Evolutionary conservation across 2,329 filamentous ascomycete species (phyloP).

Genomic region (Stagonosporopsis cucurbitacearum): DNA sequence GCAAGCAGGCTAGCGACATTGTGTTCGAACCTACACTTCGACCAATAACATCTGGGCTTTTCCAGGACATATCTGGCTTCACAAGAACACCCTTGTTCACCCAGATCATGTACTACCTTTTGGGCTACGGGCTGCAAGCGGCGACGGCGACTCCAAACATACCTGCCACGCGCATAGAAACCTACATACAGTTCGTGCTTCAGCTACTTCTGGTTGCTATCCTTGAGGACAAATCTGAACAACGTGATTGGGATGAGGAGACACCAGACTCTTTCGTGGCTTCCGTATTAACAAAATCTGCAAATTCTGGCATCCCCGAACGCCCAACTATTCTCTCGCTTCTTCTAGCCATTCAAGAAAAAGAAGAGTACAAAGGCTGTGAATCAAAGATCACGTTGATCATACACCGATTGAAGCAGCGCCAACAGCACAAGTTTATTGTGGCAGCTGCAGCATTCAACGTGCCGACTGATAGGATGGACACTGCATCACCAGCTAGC

Average conservation of each 20-base stretch:
- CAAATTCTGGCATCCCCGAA: slow-evolving; percentile 50
- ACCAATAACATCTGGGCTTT: slow-evolving; percentile 77
- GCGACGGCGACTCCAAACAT: slow-evolving; percentile 74
- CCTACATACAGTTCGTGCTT: slow-evolving; percentile 88
- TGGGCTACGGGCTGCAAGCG: slow-evolving; percentile 79
- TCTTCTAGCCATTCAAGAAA: slow-evolving; percentile 62
- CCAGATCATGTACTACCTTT: slow-evolving; percentile 86
- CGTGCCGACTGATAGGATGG: slow-evolving; percentile 77
- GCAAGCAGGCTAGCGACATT: slow-evolving; percentile 79
- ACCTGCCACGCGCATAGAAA: slow-evolving; percentile 82
- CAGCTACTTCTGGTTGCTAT: slow-evolving; percentile 88
- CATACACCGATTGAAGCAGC: slow-evolving; percentile 83
- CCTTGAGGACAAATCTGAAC: slow-evolving; percentile 73
- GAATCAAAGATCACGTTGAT: slow-evolving; percentile 85
- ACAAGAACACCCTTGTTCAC: slow-evolving; percentile 85
- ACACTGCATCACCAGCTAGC: slow-evolving; percentile 80
- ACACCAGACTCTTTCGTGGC: slow-evolving; percentile 71
- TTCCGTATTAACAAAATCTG: slow-evolving; percentile 70
- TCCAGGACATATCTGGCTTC: slow-evolving; percentile 77
- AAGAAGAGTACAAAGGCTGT: slow-evolving; percentile 79
- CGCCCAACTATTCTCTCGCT: slow-evolving; percentile 59
- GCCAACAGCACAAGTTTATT: slow-evolving; percentile 75
- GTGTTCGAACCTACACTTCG: slow-evolving; percentile 89
- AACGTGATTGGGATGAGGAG: slow-evolving; percentile 50
- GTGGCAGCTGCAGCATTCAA: slow-evolving; percentile 65